A percentile compares a stretch with the other conserved stretches of the same genome.
These are phyloP conservation scores for Artemisia argyi DNA, from an alignment of 129 eudicot genomes.

Conservation along the genomic window DNA sequence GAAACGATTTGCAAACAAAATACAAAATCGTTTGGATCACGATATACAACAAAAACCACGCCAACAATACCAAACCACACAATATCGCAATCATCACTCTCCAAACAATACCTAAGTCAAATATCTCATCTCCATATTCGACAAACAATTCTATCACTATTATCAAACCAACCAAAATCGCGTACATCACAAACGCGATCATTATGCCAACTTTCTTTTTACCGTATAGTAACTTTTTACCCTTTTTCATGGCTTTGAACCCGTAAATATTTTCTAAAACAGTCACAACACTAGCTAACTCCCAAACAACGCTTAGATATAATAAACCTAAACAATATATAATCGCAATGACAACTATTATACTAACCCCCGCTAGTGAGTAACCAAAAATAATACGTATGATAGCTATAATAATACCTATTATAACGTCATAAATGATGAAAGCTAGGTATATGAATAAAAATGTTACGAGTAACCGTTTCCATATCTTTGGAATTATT, in stretches of 20 bases:
- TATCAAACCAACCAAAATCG: background rate
- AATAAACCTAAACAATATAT: slow-evolving; percentile 14
- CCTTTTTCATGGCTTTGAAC: slow-evolving; percentile 21
- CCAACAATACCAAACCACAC: slow-evolving; percentile 5
- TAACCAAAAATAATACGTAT: background rate
- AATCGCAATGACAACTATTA: background rate
- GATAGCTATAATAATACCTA: background rate
- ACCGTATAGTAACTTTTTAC: slow-evolving; percentile 18
- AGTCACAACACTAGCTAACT: slow-evolving; percentile 28
- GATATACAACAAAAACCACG: slow-evolving; percentile 18
- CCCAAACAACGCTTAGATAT: slow-evolving; percentile 23
- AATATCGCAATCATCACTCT: slow-evolving; percentile 25
- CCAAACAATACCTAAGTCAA: slow-evolving; percentile 2
- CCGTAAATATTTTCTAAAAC: slow-evolving; percentile 29
- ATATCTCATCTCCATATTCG: background rate
- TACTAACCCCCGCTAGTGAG: background rate
- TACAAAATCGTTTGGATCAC: slow-evolving; percentile 31
- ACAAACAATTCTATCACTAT: background rate
- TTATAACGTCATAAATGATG: slow-evolving; percentile 21
- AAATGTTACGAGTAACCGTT: slow-evolving; percentile 17
- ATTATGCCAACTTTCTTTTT: slow-evolving; percentile 31
- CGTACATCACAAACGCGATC: slow-evolving; percentile 18
- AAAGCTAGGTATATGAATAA: slow-evolving; percentile 19
- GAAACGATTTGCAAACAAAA: slow-evolving; percentile 34
- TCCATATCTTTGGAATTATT: slow-evolving; percentile 49